Evolutionary conservation across 1,139 yeast species (phyloP), one percentile per base, ranked within the genome.

Genomic region (Zygosaccharomyces sapae): DNA sequence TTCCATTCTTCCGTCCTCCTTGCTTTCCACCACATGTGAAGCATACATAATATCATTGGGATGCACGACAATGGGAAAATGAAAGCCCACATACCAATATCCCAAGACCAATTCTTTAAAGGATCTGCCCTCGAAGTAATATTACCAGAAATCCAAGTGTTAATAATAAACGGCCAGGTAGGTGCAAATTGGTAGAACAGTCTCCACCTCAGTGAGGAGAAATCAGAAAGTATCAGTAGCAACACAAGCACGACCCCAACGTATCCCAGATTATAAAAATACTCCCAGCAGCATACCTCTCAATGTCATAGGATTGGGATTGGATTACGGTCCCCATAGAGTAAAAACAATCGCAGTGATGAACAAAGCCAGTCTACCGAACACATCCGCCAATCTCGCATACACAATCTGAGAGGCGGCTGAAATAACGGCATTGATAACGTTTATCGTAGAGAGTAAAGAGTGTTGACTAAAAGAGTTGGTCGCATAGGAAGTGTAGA

Each of bases 61-160:
- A 83, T 47, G 54, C 81, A 70, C 3, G 76, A 61, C 24, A 81
- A 69, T 25, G 89, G 88, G 70, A 80, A 74, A 51, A 83, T 80
- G 59, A 81, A 79, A 1, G 87, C 86, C 83, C 84, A 83, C 75
- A 83, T 81, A 27, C 83, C 88, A 55, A 82, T 79, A 55, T 83
- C 81, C 77, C 81, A 83, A 34, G 76, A 72, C 90, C 90, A 83
- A 41, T 68, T 59, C 44, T 55, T 52, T 60, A 48, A 61, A 43
- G 65, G 70, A 33, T 67, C 58, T 9, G 63, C 68, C 3, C 60
- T 71, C 33, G 49, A 51, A 16, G 76, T 67, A 43, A 83, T 69
- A 56, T 80, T 70, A 56, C 87, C 88, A 20, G 80, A 67, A 43
- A 82, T 72, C 89, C 89, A 83, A 16, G 89, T 80, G 63, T 81